phyloP scores from a whole-genome alignment of 805 yeast genomes.

The Candida vaughaniae region DNA sequence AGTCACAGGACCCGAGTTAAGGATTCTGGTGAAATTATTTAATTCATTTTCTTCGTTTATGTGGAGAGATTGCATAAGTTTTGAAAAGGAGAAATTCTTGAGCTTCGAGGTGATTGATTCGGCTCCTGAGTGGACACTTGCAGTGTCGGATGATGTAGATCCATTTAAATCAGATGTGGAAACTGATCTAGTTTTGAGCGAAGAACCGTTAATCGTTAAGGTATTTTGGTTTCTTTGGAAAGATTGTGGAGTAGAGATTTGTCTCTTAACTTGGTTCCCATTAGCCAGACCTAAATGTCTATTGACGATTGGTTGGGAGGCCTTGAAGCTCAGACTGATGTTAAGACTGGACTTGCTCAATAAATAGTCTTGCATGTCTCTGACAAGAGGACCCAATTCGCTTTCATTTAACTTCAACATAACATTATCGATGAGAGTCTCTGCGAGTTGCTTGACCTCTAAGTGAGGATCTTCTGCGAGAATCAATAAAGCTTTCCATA shows the following conservation, averaged over 20 bases:
- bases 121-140: slow-evolving; percentile 17
- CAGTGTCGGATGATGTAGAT: slow-evolving; percentile 14
- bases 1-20: slow-evolving; percentile 35
- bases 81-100: slow-evolving; percentile 32
- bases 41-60: slow-evolving; percentile 42
- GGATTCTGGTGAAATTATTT: slow-evolving; percentile 35
- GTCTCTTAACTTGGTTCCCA: slow-evolving; percentile 13
- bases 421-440: slow-evolving; percentile 71
- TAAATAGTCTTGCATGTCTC: slow-evolving; percentile 63
- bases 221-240: slow-evolving; percentile 20
- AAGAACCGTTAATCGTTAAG: slow-evolving; percentile 27
- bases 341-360: slow-evolving; percentile 48
- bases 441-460: slow-evolving; percentile 74
- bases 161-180: slow-evolving; percentile 21
- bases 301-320: slow-evolving; percentile 37
- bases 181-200: slow-evolving; percentile 27
- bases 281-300: slow-evolving; percentile 22
- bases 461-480: slow-evolving; percentile 84
- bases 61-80: slow-evolving; percentile 36
- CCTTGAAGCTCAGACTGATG: slow-evolving; percentile 39
- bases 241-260: slow-evolving; percentile 23
- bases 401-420: slow-evolving; percentile 62
- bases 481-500: slow-evolving; percentile 82
- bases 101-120: slow-evolving; percentile 35
- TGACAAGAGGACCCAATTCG: slow-evolving; percentile 62